Base-by-base conservation (phyloP, 1,284 basidiomycete species). In the Moniliophthora roreri region DNA sequence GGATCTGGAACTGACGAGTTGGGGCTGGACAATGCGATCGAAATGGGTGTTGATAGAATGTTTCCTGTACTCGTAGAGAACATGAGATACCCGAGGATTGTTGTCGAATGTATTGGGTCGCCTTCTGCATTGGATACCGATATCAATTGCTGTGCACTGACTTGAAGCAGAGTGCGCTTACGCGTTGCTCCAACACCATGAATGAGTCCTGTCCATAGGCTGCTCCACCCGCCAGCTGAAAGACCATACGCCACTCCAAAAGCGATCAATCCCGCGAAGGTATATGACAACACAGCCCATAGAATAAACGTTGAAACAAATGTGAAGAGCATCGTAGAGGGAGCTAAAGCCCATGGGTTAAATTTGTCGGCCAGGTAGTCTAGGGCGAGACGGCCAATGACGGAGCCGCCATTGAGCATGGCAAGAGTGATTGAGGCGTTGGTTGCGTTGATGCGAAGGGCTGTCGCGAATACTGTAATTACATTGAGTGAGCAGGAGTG, bases 21-120 rank as follows among this genome's bases (percentile, higher is more conserved):
- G 3, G 21, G 16, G 21, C 13, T 5, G n/a, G 48, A 51, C n/a
- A 66, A 57, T 15, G 59, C 62, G 1, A 73, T 69, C 7, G 74
- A 69, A 39, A 77, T 71, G 4, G 74, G 75, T 7, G 73, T 72
- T 5, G 71, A 73, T 2, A 76, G 58, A 26, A 78, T 68, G 50
- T 74, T 75, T 1, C 74, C 74, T 3, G 77, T 54, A 0, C 75
- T 74, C 8, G 73, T 63, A 0, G 70, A 67, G 34, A 74, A 61
- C 18, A 70, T 60, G 18, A 75, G 58, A 47, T 72, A 67, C 23
- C 74, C 71, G 48, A 69, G 69, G 13, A 77, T 59, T 7, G 64
- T 63, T 16, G 72, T 70, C 2, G 66, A 58, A 15, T 72, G 61
- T 1, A 52, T 58, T 0, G 66, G 69, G 50, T 76, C 72, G 50